These are phyloP conservation scores for Termitomyces sp. DNA, from an alignment of 768 basidiomycete genomes.

Conservation along the genomic window DNA sequence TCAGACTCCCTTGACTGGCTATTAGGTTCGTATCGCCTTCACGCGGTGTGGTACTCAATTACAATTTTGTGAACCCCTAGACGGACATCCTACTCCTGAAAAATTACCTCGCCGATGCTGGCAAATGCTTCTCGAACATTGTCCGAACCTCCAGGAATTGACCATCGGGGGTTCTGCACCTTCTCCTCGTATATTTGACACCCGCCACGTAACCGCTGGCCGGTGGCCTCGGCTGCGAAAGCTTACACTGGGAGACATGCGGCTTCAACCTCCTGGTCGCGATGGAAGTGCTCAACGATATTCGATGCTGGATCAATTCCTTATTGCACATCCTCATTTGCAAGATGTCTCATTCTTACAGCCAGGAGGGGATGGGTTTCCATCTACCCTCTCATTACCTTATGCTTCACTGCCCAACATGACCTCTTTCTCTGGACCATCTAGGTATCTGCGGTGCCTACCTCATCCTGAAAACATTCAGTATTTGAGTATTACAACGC, in stretches of 20 bases:
- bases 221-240: slow-evolving; percentile 33
- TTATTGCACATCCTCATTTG: slow-evolving; percentile 27
- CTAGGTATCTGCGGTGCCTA: slow-evolving; percentile 25
- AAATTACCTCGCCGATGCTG: slow-evolving; percentile 34
- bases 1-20: slow-evolving; percentile 34
- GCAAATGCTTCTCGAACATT: slow-evolving; percentile 38
- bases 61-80: slow-evolving; percentile 11
- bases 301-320: slow-evolving; percentile 29
- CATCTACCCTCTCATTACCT: slow-evolving; percentile 20
- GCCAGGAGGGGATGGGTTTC: slow-evolving; percentile 26
- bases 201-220: slow-evolving; percentile 30
- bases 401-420: slow-evolving; percentile 23
- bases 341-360: slow-evolving; percentile 28
- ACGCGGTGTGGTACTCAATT: neutral
- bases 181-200: slow-evolving; percentile 36
- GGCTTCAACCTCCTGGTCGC: slow-evolving; percentile 17
- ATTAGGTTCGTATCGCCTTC: slow-evolving; percentile 20
- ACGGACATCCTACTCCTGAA: slow-evolving; percentile 29
- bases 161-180: slow-evolving; percentile 31
- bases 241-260: slow-evolving; percentile 31
- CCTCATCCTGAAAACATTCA: slow-evolving; percentile 25
- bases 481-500: slow-evolving; percentile 27
- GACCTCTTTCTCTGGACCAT: slow-evolving; percentile 28
- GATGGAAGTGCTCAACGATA: slow-evolving; percentile 20
- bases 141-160: slow-evolving; percentile 35